Base-by-base conservation (phyloP, 768 basidiomycete genomes). In the Boletales sp. region DNA sequence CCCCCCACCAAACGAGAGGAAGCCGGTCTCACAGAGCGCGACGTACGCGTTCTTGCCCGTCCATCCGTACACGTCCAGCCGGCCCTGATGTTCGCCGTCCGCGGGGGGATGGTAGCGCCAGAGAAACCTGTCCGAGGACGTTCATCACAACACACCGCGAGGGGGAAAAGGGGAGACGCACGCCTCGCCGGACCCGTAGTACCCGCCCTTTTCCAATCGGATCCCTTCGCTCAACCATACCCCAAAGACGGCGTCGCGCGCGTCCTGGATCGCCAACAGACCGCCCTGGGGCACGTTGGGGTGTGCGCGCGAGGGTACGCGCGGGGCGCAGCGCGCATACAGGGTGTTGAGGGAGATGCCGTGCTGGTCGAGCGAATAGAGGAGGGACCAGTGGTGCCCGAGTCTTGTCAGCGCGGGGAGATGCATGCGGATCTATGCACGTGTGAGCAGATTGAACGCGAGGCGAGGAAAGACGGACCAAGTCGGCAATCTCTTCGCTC, bases 361-460 rank as follows among this genome's bases (percentile, higher is more conserved):
- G 57, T 98, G 89, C 60, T 96, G 94, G 61, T 98, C 95, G 15
- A 96, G 76, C 14, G 91, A 94, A 70, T 94, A 94, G 6, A 93
- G 69, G 0, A 94, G 78, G 1, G 78, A 78, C 93, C 93, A 95
- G 28, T 75, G 70, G 8, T 75, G 73, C 0, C 85, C 77, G 15
- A 94, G 79, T 5, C 86, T 84, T 2, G 80, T 74, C 7, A 94
- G 77, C 0, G 90, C 82, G 0, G 91, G 87, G 1, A 94, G 75
- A 50, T 83, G 74, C 1, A 82, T 68, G 0, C 89, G 84, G 21
- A 94, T 72, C 90, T 92, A n/a, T 13, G 14, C 2, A 7, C 11
- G 31, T 31, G 21, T 7, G 14, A 30, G 28, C 8, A n/a, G 19
- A 31, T 41, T 21, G 36, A 8, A 21, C 31, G 21, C 21, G 21